Conservation (phyloP, 768 basidiomycete genomes). For the Suillus luteus region DNA sequence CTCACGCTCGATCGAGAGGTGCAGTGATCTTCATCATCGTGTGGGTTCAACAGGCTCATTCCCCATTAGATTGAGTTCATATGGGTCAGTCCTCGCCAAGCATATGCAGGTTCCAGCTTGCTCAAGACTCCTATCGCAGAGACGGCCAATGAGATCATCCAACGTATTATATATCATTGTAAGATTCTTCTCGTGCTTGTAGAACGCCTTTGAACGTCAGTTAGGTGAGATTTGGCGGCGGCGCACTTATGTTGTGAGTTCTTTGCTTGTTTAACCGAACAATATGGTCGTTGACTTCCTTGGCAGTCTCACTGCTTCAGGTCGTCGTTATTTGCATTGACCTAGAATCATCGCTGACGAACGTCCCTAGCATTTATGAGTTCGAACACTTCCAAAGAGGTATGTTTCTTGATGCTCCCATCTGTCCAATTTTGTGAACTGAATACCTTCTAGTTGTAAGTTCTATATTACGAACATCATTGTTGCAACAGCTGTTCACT, state of each 20-base stretch:
- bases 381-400: neutral
- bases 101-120: neutral
- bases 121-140: neutral
- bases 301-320: neutral
- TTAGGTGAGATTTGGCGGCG: slow-evolving; percentile 5
- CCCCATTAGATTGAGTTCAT: neutral
- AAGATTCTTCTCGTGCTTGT: neutral
- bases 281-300: neutral
- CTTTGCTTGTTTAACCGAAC: neutral
- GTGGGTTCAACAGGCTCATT: neutral
- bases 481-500: neutral
- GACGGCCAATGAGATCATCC: neutral
- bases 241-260: neutral
- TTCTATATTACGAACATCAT: neutral
- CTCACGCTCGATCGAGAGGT: slow-evolving; percentile 8
- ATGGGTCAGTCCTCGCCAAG: neutral
- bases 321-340: neutral
- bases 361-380: neutral
- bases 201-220: neutral
- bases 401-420: neutral
- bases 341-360: neutral
- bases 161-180: slow-evolving; percentile 3
- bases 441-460: slow-evolving; percentile 2
- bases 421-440: neutral
- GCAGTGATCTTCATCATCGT: neutral